These are phyloP conservation scores for Dichotomocladium elegans DNA, from an alignment of 371 early-diverging fungal genomes.

Conservation along the genomic window DNA sequence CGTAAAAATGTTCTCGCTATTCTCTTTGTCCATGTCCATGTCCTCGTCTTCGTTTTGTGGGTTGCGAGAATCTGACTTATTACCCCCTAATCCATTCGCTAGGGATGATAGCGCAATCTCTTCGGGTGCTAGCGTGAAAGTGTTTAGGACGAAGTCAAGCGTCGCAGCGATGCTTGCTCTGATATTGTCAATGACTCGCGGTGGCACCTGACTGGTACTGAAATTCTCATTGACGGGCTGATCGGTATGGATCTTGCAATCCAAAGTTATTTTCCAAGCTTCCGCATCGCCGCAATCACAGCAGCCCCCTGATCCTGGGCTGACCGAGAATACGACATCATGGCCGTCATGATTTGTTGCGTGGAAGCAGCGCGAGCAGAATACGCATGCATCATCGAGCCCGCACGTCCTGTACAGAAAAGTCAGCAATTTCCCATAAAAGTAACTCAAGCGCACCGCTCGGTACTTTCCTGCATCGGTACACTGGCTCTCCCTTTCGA, in stretches of 20 bases:
- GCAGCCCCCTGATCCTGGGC: conserved; percentile 86
- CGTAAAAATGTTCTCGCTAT: background rate
- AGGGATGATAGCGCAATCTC: conserved; percentile 32
- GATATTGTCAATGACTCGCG: conserved; percentile 43
- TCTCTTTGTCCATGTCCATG: conserved; percentile 39
- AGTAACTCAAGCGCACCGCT: too few species aligned
- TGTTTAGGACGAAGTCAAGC: conserved; percentile 84
- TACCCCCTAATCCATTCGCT: too few species aligned
- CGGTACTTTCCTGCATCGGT: conserved; percentile 69
- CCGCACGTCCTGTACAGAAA: conserved; percentile 57
- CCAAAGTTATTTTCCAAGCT: conserved; percentile 84
- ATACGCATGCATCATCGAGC: conserved; percentile 92
- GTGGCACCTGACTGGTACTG: background rate
- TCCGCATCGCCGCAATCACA: conserved; percentile 98
- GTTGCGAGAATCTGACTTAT: too few species aligned
- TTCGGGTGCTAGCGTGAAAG: conserved; percentile 72
- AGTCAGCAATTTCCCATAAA: background rate
- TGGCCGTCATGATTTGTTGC: conserved; percentile 91
- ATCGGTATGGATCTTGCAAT: conserved; percentile 77
- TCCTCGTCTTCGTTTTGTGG: conserved; percentile 25
- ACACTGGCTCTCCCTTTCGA: conserved; percentile 78
- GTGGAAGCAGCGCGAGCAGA: conserved; percentile 91
- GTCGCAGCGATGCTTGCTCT: conserved; percentile 71
- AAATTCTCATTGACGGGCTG: conserved; percentile 33
- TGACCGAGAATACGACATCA: conserved; percentile 83